Conservation (phyloP, 768 basidiomycete species). For the Rubroboletus pulcherrimus region DNA sequence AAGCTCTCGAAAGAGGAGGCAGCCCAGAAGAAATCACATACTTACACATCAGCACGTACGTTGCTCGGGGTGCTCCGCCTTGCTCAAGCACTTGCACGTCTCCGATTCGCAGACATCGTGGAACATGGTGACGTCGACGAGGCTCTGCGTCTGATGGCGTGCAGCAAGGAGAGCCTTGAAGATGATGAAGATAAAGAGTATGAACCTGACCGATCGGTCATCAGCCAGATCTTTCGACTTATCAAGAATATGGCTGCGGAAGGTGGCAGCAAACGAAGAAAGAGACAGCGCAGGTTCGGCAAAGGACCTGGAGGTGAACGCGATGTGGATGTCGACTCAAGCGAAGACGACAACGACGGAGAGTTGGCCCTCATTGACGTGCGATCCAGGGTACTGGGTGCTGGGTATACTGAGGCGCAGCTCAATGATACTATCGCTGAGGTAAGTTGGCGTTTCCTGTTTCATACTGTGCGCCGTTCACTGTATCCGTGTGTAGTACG, state of each 20-base stretch:
- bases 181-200: constrained; percentile 72
- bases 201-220: constrained; percentile 72
- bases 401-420: constrained; percentile 89
- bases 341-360: constrained; percentile 61
- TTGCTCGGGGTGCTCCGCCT: constrained; percentile 92
- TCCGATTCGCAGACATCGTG: constrained; percentile 80
- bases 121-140: constrained; percentile 90
- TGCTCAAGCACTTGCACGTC: constrained; percentile 89
- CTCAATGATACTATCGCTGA: constrained; percentile 80
- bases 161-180: constrained; percentile 86
- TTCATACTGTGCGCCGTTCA: constrained; percentile 1
- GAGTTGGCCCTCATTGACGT: constrained; percentile 86
- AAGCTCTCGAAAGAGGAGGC: constrained; percentile 91
- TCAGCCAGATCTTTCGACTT: constrained; percentile 84
- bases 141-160: constrained; percentile 94
- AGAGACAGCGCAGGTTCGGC: constrained; percentile 54
- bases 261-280: constrained; percentile 36
- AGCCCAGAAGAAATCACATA: constrained; percentile 80
- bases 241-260: constrained; percentile 79
- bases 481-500: constrained; percentile 58
- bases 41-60: constrained; percentile 95
- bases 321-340: constrained; percentile 66
- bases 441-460: constrained; percentile 43
- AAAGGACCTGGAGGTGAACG: constrained; percentile 68
- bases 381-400: constrained; percentile 76